A percentile compares a stretch with the other conserved stretches of the same genome.
Evolutionary conservation across 2,329 filamentous ascomycete species (phyloP).

Genomic region (Botrytis deweyae): DNA sequence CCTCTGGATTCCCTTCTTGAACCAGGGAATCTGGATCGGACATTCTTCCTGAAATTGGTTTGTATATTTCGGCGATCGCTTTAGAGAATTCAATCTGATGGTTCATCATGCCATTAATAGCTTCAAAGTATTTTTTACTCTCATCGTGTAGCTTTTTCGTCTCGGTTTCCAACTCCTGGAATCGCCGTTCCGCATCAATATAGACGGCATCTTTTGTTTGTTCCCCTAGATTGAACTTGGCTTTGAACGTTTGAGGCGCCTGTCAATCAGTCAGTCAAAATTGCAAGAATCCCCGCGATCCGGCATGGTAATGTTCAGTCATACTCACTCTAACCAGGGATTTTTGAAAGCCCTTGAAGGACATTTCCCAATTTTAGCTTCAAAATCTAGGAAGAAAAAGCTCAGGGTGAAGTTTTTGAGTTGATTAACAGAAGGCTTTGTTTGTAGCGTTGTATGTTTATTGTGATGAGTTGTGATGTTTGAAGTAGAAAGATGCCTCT

Average conservation of each 20-base stretch:
- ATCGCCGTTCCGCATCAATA: conserved; percentile 89
- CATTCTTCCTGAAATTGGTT: conserved; percentile 92
- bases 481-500: conserved; percentile 9
- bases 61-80: conserved; percentile 94
- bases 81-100: conserved; percentile 99
- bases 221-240: conserved; percentile 93
- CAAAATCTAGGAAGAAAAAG: conserved; percentile 2
- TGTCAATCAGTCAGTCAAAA: conserved; percentile 36
- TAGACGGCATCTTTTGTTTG: conserved; percentile 94
- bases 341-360: conserved; percentile 95
- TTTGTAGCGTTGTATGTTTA: background rate
- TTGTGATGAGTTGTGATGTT: conserved; percentile 1
- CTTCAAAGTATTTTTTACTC: conserved; percentile 94
- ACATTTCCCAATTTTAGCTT: conserved; percentile 58
- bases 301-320: background rate
- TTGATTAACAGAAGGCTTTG: background rate
- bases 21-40: conserved; percentile 86
- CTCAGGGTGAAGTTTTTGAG: background rate
- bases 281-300: conserved; percentile 31
- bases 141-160: conserved; percentile 97
- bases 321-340: conserved; percentile 74
- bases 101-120: conserved; percentile 95
- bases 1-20: conserved; percentile 84
- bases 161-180: conserved; percentile 89
- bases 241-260: conserved; percentile 90